Conservation (phyloP, 306 rosid genomes). For the Pachyrhizus erosus region DNA sequence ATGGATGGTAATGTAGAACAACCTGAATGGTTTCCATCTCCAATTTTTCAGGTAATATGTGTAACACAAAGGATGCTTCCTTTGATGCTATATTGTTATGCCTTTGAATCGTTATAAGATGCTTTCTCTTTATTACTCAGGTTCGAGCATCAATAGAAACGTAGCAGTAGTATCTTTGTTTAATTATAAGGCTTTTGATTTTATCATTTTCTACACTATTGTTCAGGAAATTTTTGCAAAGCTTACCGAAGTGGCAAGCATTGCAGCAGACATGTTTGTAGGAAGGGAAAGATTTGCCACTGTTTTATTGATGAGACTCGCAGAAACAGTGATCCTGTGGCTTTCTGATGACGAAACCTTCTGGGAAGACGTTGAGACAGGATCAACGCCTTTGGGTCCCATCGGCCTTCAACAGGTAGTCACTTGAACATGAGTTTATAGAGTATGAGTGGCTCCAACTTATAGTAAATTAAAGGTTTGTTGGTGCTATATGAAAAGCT, state of each 20-base stretch:
- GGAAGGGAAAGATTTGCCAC: slow-evolving; percentile 92
- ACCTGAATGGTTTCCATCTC: slow-evolving; percentile 95
- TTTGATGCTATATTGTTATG: background rate
- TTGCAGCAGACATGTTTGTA: slow-evolving; percentile 77
- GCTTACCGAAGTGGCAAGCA: slow-evolving; percentile 65
- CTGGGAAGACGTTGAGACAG: slow-evolving; percentile 85
- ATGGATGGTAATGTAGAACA: slow-evolving; percentile 63
- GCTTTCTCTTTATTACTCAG: background rate
- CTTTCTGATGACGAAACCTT: slow-evolving; percentile 86
- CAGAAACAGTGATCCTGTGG: slow-evolving; percentile 86
- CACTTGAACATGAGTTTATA: slow-evolving; percentile 2
- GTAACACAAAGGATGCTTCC: slow-evolving; percentile 18
- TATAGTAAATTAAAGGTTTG: slow-evolving; percentile 13
- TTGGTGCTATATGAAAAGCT: slow-evolving; percentile 18
- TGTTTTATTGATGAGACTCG: slow-evolving; percentile 81
- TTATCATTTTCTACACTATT: background rate
- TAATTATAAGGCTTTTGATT: slow-evolving; percentile 5
- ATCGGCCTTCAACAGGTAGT: slow-evolving; percentile 92
- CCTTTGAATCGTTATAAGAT: slow-evolving; percentile 5
- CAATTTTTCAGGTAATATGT: slow-evolving; percentile 71
- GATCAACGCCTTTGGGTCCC: slow-evolving; percentile 74
- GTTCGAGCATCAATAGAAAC: slow-evolving; percentile 1
- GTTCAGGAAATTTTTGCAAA: slow-evolving; percentile 70
- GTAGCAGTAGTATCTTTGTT: background rate
- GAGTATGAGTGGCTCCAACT: background rate